Base-by-base conservation (phyloP, 768 basidiomycete genomes). In the Tricholoma sp. region DNA sequence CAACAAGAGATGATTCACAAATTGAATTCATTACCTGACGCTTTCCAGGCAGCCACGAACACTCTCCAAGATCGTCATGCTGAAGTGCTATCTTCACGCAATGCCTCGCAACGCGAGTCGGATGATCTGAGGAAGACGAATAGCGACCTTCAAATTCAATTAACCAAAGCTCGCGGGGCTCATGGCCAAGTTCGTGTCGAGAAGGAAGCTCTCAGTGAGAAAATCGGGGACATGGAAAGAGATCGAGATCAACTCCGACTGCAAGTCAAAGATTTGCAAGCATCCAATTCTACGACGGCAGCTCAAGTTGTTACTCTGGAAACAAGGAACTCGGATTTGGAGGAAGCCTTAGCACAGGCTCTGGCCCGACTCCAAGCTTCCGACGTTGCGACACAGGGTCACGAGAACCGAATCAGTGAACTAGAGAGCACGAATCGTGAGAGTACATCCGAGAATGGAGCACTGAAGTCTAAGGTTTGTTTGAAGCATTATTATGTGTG, bases 181-280 rank as follows among this genome's bases (percentile, higher is more conserved):
- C 85, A 90, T 62, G 89, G 89, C 0, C 86, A 89, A 65, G 80
- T 88, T 5, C 83, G 88, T 13, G 89, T 89, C 12, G 91, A 94
- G 74, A 94, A 91, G 71, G 91, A 92, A 50, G 72, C 81, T 36
- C 67, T 91, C 47, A 70, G 64, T 18, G 88, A 91, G 59, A 87
- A 88, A 59, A 70, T 89, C 31, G 71, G 68, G 20, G 73, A 74
- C 20, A 74, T 75, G 0, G 90, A 92, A 66, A 74, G 67, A 29
- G 89, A 92, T 53, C 82, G 88, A 18, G 87, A 92, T 18, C 70
- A 71, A 4, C 67, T 89, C 44, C 80, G 80, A 41, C 60, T 65
- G 2, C 82, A 86, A 58, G 65, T 84, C 17, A 83, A 84, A 57
- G 82, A 82, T 54, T 52, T 82, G 39, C 80, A 88, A 59, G 63